A percentile compares a stretch with the other conserved stretches of the same genome.
Evolutionary conservation across 2,329 filamentous ascomycete genomes (phyloP).

Genomic region (Whalleya microplaca): DNA sequence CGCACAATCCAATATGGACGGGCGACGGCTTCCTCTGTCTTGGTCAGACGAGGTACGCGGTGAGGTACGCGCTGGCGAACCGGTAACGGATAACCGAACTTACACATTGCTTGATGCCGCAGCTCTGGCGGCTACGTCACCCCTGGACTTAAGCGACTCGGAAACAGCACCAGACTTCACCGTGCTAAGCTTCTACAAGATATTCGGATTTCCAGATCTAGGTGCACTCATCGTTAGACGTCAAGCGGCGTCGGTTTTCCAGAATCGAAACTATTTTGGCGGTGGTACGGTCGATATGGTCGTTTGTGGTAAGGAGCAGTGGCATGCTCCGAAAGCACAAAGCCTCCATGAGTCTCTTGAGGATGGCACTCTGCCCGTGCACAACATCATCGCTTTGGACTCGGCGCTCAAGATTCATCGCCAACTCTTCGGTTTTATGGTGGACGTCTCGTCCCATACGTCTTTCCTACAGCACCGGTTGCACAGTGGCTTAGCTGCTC

Average conservation of each 20-base stretch:
- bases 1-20: slow-evolving; percentile 92
- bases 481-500: slow-evolving; percentile 56
- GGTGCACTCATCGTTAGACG: slow-evolving; percentile 84
- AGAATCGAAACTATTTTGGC: slow-evolving; percentile 80
- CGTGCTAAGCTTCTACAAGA: slow-evolving; percentile 90
- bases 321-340: slow-evolving; percentile 77
- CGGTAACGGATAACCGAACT: slow-evolving; percentile 35
- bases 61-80: slow-evolving; percentile 44
- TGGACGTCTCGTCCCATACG: slow-evolving; percentile 71
- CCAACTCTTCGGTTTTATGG: slow-evolving; percentile 73
- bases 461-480: slow-evolving; percentile 64
- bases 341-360: slow-evolving; percentile 82
- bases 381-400: slow-evolving; percentile 84
- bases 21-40: slow-evolving; percentile 69
- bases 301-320: slow-evolving; percentile 73
- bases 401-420: slow-evolving; percentile 72
- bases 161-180: slow-evolving; percentile 77
- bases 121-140: slow-evolving; percentile 76
- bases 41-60: slow-evolving; percentile 63
- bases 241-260: slow-evolving; percentile 65
- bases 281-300: slow-evolving; percentile 95
- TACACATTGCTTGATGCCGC: slow-evolving; percentile 86
- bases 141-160: slow-evolving; percentile 69
- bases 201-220: slow-evolving; percentile 95
- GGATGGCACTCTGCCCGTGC: slow-evolving; percentile 89